Percentiles rank a stretch among this genome's conserved stretches.
phyloP scores from a whole-genome alignment of 805 yeast genomes.

The Debaryomyces prosopidis region DNA sequence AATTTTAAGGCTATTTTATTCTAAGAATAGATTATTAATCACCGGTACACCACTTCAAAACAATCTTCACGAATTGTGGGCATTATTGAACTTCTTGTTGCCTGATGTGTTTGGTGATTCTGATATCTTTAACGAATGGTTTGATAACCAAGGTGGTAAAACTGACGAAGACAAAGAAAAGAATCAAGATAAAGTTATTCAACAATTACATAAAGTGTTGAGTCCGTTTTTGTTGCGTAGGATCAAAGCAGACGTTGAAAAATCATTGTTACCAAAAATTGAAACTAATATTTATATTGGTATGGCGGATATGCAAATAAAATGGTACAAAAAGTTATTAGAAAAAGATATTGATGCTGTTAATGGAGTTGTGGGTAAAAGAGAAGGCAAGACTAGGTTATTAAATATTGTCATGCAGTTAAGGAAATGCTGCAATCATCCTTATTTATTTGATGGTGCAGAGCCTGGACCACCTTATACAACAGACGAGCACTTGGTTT shows the following conservation, averaged over 20 bases:
- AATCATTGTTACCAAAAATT: conserved; percentile 83
- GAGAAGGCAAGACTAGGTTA: conserved; percentile 89
- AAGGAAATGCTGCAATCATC: conserved; percentile 96
- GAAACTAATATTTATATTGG: conserved; percentile 90
- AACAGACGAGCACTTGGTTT: conserved; percentile 91
- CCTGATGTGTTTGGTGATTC: conserved; percentile 96
- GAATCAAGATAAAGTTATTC: conserved; percentile 76
- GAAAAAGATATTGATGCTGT: conserved; percentile 96
- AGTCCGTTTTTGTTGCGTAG: conserved; percentile 87
- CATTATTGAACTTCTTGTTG: conserved; percentile 79
- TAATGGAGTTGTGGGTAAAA: conserved; percentile 91
- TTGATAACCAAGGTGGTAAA: conserved; percentile 52
- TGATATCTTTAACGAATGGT: conserved; percentile 90
- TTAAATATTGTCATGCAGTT: conserved; percentile 95
- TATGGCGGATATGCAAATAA: conserved; percentile 92
- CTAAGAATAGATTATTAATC: conserved; percentile 78
- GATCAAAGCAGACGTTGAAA: conserved; percentile 91
- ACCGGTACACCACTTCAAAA: conserved; percentile 97
- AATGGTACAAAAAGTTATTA: conserved; percentile 85
- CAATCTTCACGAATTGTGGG: conserved; percentile 95
- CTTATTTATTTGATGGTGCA: conserved; percentile 97
- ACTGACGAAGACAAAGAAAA: conserved; percentile 37
- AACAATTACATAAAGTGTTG: conserved; percentile 83
- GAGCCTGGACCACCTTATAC: conserved; percentile 98
- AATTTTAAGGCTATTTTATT: conserved; percentile 84